Percentiles rank a stretch among this genome's conserved stretches.
phyloP scores from a whole-genome alignment of 2,329 filamentous ascomycete species.

The Aspergillus ustus region DNA sequence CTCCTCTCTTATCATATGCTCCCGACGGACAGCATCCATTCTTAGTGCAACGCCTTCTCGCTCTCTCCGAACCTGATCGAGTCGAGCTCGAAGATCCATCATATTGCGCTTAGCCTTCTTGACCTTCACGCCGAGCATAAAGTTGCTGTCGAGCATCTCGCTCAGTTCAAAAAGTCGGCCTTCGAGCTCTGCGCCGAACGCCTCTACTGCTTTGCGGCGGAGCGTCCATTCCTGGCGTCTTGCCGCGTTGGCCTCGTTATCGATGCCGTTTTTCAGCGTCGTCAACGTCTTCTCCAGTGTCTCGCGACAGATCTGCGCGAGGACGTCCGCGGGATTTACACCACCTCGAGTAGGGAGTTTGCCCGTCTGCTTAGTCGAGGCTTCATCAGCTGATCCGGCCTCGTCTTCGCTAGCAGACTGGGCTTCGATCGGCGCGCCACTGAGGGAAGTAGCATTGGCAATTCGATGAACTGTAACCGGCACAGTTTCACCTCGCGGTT shows the following conservation, averaged over 20 bases:
- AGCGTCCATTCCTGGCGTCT: slow-evolving; percentile 47
- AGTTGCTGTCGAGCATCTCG: slow-evolving; percentile 57
- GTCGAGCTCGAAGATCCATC: slow-evolving; percentile 50
- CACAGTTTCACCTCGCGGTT: slow-evolving; percentile 43
- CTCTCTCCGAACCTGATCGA: slow-evolving; percentile 53
- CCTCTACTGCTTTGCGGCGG: slow-evolving; percentile 53
- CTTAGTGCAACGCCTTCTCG: slow-evolving; percentile 55
- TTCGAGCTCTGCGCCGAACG: slow-evolving; percentile 54
- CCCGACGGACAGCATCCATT: slow-evolving; percentile 54
- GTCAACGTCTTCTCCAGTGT: slow-evolving; percentile 52
- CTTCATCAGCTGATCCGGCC: slow-evolving; percentile 36
- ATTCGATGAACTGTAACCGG: slow-evolving; percentile 49
- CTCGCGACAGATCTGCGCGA: slow-evolving; percentile 56
- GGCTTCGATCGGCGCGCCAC: slow-evolving; percentile 22
- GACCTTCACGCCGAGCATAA: slow-evolving; percentile 50
- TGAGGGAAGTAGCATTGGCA: slow-evolving; percentile 39
- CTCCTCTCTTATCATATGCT: slow-evolving; percentile 45
- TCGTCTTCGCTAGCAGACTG: slow-evolving; percentile 34
- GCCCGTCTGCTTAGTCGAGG: slow-evolving; percentile 36
- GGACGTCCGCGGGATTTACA: slow-evolving; percentile 58
- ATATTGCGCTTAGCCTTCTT: slow-evolving; percentile 52
- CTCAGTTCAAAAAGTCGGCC: slow-evolving; percentile 57
- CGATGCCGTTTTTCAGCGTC: slow-evolving; percentile 47
- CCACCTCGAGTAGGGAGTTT: slow-evolving; percentile 48
- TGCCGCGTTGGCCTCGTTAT: slow-evolving; percentile 45